Percentiles rank a stretch among this genome's conserved stretches.
Evolutionary conservation across 1,139 yeast genomes (phyloP).

Genomic region (Meyerozyma elateridarum): DNA sequence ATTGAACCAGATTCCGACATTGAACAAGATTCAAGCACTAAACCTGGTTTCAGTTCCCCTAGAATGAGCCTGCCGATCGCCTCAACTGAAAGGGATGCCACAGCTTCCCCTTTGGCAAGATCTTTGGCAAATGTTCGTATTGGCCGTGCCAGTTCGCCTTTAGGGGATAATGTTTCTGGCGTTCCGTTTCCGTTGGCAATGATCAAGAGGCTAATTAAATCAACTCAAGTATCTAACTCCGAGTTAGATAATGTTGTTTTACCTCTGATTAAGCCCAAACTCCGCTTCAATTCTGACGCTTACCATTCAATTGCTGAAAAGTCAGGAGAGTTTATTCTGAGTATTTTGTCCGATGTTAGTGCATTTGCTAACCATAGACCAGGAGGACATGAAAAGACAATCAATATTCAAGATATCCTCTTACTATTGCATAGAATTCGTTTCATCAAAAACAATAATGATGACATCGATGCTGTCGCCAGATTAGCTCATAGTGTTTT

Average conservation of each 20-base stretch:
- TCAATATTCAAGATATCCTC: conserved; percentile 33
- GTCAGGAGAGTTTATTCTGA: conserved; percentile 6
- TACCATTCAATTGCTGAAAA: background rate
- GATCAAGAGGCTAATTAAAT: background rate
- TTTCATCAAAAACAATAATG: conserved; percentile 1
- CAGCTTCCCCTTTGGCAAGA: no score
- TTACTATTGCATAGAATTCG: conserved; percentile 30
- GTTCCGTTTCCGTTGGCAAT: background rate
- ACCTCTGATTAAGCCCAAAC: background rate
- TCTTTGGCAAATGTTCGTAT: no score
- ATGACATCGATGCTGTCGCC: conserved; percentile 23
- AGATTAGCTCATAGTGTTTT: conserved; percentile 31
- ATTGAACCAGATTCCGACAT: conserved; percentile 2
- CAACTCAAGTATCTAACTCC: background rate
- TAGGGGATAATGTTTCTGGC: no score
- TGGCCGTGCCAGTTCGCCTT: no score
- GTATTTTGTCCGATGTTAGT: conserved; percentile 15
- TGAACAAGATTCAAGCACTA: no score
- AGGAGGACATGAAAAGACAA: conserved; percentile 17
- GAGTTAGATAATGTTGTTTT: background rate
- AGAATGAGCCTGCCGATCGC: no score
- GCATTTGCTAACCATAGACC: conserved; percentile 24
- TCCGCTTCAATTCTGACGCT: background rate
- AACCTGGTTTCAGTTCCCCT: no score
- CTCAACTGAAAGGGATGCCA: no score